Conservation (phyloP, 352 stramenopile genomes). For the Pythium phragmitis region DNA sequence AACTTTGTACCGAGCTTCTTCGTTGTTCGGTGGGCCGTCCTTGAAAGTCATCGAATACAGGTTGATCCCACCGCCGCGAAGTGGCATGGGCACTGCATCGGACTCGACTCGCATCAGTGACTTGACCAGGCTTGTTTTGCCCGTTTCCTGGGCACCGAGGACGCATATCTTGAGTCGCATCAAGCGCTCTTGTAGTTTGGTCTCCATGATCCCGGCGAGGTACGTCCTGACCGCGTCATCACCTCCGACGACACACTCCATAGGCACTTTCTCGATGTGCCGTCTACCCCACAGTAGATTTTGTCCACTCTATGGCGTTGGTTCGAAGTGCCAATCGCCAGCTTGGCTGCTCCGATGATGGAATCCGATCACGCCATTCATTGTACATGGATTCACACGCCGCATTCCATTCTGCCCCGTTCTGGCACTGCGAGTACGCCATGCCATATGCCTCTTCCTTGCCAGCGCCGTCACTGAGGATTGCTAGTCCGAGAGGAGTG, state of each 20-base stretch:
- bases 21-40: not conserved
- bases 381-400: not conserved
- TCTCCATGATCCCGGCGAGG: not conserved
- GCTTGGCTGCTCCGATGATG: too few species aligned
- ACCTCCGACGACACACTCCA: not conserved
- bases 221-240: not conserved
- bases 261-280: not conserved
- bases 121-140: conserved; percentile 9
- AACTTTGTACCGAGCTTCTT: not conserved
- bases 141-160: not conserved
- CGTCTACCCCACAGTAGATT: conserved; percentile 4
- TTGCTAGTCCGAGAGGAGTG: not conserved
- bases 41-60: not conserved
- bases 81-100: too few species aligned
- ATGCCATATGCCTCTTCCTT: not conserved
- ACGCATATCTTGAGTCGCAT: conserved; percentile 5
- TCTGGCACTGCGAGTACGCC: conserved; percentile 1
- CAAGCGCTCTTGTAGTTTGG: not conserved
- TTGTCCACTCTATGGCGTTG: not conserved
- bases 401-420: not conserved
- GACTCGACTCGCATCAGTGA: too few species aligned
- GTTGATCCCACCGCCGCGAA: not conserved
- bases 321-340: not conserved
- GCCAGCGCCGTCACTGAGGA: conserved; percentile 2
- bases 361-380: not conserved